These are phyloP conservation scores for Acer saccharum DNA, from an alignment of 345 rosid genomes.

Conservation along the genomic window DNA sequence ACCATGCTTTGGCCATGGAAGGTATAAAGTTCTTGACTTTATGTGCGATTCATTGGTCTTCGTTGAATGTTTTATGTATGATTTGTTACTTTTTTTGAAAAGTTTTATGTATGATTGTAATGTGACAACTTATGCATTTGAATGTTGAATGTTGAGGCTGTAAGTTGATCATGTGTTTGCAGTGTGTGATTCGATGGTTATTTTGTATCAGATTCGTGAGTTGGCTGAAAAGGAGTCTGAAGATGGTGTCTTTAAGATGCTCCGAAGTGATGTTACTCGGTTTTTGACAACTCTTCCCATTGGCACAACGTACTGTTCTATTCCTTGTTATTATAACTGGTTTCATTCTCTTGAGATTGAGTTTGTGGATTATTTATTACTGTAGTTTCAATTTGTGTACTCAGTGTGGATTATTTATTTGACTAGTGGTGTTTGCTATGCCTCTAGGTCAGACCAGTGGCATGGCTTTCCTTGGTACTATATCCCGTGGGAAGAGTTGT, in stretches of 20 bases:
- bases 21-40: constrained; percentile 38
- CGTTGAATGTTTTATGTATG: not conserved
- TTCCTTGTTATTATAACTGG: constrained; percentile 22
- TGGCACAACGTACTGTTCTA: constrained; percentile 84
- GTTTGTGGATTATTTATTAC: constrained; percentile 34
- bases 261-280: constrained; percentile 95
- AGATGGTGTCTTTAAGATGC: constrained; percentile 93
- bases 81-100: not conserved
- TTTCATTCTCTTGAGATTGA: constrained; percentile 24
- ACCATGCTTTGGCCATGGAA: constrained; percentile 97
- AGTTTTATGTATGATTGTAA: not conserved
- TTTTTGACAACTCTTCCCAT: constrained; percentile 97
- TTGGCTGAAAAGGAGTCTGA: constrained; percentile 96
- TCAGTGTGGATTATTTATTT: constrained; percentile 66
- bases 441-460: constrained; percentile 98
- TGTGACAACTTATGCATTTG: not conserved
- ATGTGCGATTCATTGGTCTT: not conserved
- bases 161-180: not conserved
- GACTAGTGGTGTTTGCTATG: constrained; percentile 42
- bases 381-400: constrained; percentile 34
- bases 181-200: constrained; percentile 24
- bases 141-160: not conserved
- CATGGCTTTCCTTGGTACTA: constrained; percentile 93
- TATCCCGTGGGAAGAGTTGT: constrained; percentile 97
- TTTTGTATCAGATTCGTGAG: constrained; percentile 77